Percentiles rank a stretch among this genome's conserved stretches.
Conservation (phyloP, 139 green algal genomes). For the Pseudopediastrum boryanum region DNA sequence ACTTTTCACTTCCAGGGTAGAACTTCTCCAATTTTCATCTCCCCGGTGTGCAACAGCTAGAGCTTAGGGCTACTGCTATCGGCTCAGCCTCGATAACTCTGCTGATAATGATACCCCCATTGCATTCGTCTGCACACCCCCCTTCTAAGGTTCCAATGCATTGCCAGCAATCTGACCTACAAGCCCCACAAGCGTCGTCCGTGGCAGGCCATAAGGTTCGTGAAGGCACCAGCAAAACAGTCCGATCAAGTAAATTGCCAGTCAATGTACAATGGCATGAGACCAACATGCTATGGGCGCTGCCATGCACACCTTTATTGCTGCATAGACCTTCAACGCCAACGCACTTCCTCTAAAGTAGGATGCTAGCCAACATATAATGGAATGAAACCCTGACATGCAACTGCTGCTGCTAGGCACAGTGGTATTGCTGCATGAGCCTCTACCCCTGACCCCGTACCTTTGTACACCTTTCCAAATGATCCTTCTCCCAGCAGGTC, state of each 20-base stretch:
- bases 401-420: not conserved
- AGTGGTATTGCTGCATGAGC: not conserved
- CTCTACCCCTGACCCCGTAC: not conserved
- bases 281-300: not conserved
- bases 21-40: no score
- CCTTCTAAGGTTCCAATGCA: no score
- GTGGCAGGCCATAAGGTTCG: no score
- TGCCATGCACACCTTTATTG: not conserved
- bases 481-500: constrained; percentile 27
- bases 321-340: not conserved
- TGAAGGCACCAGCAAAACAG: no score
- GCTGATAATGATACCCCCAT: not conserved
- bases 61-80: not conserved
- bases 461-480: constrained; percentile 31
- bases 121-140: no score
- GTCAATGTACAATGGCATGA: not conserved
- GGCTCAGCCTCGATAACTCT: not conserved
- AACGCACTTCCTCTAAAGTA: not conserved
- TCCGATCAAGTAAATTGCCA: no score
- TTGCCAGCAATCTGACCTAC: no score
- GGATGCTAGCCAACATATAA: not conserved
- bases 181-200: no score
- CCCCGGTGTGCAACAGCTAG: no score
- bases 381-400: not conserved
- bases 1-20: no score